Base-by-base conservation (phyloP, 495 filamentous ascomycete species). In the Clavariopsis aquatica region DNA sequence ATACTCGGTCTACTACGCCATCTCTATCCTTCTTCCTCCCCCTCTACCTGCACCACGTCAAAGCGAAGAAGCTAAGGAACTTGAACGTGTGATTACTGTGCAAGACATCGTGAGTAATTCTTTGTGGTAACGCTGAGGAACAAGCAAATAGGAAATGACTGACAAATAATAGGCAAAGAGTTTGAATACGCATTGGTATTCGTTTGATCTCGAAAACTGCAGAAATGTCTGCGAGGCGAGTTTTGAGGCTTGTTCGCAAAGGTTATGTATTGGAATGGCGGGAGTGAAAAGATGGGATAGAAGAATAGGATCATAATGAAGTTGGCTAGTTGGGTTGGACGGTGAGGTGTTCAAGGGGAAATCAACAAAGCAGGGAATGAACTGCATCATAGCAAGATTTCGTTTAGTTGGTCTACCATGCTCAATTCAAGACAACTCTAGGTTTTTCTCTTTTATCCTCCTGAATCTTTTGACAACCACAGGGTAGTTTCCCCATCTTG, bases 61-160 rank as follows among this genome's bases (percentile, higher is more conserved):
- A 17, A 27, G 17, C 17, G 15, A 26, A 15, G 49, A 52, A 22
- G 49, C 23, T 19, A 15, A 27, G 5, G 24, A 19, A 10, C 13
- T 2, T 26, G 24, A 52, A 17, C 38, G 38, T 7, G 29, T 29
- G 7, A 15, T 22, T 7, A 52, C 22, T 2, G 24, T 31, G 4
- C 49, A 52, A 26, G 49, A 52, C n/a, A 52, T 52, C 13, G 49
- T 52, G 49, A 52, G 49, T 52, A 17, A 29, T 17, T n/a, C 38
- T 10, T n/a, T n/a, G n/a, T n/a, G n/a, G n/a, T n/a, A n/a, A n/a
- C n/a, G n/a, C 38, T 17, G 8, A 10, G 38, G 8, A 17, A 28
- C 19, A 29, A 4, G 49, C 13, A 15, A 15, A 19, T 2, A 22
- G 13, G 49, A 2, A 43, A 15, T 1, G 2, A 31, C 17, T 38